phyloP scores from a whole-genome alignment of 2,329 filamentous ascomycete genomes.

The Neofusicoccum kwambonambiense region DNA sequence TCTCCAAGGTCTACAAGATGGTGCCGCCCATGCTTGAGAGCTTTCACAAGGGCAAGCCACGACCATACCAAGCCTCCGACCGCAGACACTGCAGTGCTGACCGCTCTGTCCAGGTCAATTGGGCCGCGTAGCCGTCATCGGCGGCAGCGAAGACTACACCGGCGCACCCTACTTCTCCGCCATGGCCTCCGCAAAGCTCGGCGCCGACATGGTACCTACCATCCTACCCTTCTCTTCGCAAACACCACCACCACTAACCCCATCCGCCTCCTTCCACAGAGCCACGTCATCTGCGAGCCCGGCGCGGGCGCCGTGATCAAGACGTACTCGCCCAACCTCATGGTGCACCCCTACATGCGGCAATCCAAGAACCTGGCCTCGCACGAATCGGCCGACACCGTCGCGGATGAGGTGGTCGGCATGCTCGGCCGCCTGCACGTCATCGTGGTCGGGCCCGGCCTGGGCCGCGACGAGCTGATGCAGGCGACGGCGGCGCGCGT shows the following conservation, averaged over 20 bases:
- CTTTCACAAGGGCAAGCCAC: constrained; percentile 81
- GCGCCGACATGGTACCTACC: constrained; percentile 76
- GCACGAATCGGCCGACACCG: constrained; percentile 58
- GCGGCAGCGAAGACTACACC: constrained; percentile 93
- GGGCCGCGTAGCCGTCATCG: constrained; percentile 88
- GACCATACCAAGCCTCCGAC: background rate
- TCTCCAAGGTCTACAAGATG: constrained; percentile 81
- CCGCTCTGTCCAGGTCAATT: constrained; percentile 68
- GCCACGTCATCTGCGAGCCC: constrained; percentile 93
- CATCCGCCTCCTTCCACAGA: constrained; percentile 48
- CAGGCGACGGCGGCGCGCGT: constrained; percentile 80
- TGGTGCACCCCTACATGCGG: constrained; percentile 96
- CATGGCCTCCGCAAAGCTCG: constrained; percentile 89
- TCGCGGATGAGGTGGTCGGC: constrained; percentile 68
- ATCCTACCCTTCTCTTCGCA: background rate
- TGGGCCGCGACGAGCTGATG: constrained; percentile 87
- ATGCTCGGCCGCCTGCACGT: constrained; percentile 88
- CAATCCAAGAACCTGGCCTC: constrained; percentile 62
- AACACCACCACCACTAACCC: background rate
- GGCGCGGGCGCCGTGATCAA: constrained; percentile 85
- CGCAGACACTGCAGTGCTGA: constrained; percentile 20
- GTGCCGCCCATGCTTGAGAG: constrained; percentile 91
- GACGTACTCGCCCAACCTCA: constrained; percentile 94
- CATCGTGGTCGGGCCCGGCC: constrained; percentile 86
- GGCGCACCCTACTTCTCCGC: constrained; percentile 97